Base-by-base conservation (phyloP, 1,139 yeast species). In the Arxiozyma bovina region DNA sequence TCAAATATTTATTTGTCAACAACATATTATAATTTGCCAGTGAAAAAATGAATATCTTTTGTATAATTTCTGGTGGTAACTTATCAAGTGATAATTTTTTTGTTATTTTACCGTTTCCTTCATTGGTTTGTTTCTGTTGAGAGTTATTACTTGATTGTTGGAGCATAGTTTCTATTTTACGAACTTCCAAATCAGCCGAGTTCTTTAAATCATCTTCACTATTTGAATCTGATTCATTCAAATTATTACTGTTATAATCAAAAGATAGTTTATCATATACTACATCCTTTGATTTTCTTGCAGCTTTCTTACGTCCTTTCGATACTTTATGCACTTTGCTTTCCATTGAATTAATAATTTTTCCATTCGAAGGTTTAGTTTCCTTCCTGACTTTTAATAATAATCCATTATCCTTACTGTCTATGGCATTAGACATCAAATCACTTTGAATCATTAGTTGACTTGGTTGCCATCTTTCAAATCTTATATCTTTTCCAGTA, bases 61-160 rank as follows among this genome's bases (percentile, higher is more conserved):
- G 61, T 15, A 63, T 46, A 15, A 63, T 41, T 45, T 63, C 66
- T 9, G 46, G 40, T 6, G 65, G 65, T 9, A 63, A 53, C 20
- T 53, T 55, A n/a, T 47, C 43, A 17, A 52, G 42, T 15, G 48
- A 52, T 18, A 43, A 11, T 45, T 27, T 30, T 6, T 25, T 17
- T 38, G 53, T 23, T 46, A 34, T 22, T 15, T 46, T 38, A 34
- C 6, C 8, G 42, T 4, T 38, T 18, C 20, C 42, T 15, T 6
- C 17, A 25, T 6, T 6, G 4, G 2, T 21, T 17, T 46, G 40
- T 46, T 38, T 45, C 8, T 20, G 18, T 20, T 30, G 21, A 17
- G 18, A n/a, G n/a, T n/a, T 18, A 2, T n/a, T 38, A 21, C 20
- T 45, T 30, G 30, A 17, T n/a, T n/a, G 15, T 30, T 11, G 9